Evolutionary conservation across 352 stramenopile species (phyloP).

Genomic region (Phytophthora podocarpi): DNA sequence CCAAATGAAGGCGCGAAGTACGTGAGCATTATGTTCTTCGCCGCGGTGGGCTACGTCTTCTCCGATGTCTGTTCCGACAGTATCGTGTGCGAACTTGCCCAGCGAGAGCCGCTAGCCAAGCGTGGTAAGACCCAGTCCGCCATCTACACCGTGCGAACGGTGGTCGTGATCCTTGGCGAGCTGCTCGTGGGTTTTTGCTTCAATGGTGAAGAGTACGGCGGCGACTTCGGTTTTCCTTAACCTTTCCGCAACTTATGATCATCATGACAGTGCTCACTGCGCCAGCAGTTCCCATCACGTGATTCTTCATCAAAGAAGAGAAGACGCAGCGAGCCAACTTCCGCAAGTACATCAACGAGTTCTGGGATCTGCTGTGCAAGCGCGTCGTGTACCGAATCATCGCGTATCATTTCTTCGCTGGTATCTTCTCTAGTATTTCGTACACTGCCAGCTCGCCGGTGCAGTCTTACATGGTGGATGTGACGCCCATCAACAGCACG

Average conservation of each 20-base stretch:
- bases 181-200: slow-evolving; percentile 54
- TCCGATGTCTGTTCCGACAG: slow-evolving; percentile 68
- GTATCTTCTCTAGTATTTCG: slow-evolving; percentile 49
- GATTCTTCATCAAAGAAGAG: slow-evolving; percentile 49
- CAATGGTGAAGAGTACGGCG: slow-evolving; percentile 60
- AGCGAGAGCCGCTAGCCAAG: slow-evolving; percentile 54
- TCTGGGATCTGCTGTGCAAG: slow-evolving; percentile 52
- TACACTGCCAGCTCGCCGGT: slow-evolving; percentile 41
- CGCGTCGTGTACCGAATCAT: slow-evolving; percentile 59
- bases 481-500: slow-evolving; percentile 48
- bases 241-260: slow-evolving; percentile 49
- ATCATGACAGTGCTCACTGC: slow-evolving; percentile 38
- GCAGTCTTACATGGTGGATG: slow-evolving; percentile 40
- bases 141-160: slow-evolving; percentile 34
- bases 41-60: slow-evolving; percentile 69
- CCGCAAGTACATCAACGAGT: slow-evolving; percentile 39
- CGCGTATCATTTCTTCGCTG: slow-evolving; percentile 48
- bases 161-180: slow-evolving; percentile 47
- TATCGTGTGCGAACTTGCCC: slow-evolving; percentile 60
- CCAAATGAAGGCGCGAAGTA: slow-evolving; percentile 43
- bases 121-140: slow-evolving; percentile 61
- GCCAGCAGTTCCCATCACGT: slow-evolving; percentile 37
- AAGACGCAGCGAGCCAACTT: slow-evolving; percentile 36
- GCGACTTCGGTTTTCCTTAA: slow-evolving; percentile 54
- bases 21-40: slow-evolving; percentile 59